phyloP scores from a whole-genome alignment of 768 basidiomycete genomes.

The Lentinula guzmanii region DNA sequence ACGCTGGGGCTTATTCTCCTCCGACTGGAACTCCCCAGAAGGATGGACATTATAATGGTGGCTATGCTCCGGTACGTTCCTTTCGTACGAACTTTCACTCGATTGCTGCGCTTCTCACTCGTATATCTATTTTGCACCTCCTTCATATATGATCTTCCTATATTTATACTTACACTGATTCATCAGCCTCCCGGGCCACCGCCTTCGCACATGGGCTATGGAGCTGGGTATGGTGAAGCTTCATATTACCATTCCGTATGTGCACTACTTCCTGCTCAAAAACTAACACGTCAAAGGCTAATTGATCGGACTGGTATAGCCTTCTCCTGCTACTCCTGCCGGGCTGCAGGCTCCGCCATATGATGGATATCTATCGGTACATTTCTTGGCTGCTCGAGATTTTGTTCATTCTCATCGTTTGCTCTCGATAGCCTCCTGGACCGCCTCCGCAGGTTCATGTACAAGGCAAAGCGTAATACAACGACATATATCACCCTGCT shows the following conservation, averaged over 20 bases:
- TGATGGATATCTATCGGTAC: not conserved
- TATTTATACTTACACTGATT: not conserved
- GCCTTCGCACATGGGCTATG: not conserved
- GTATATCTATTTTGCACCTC: not conserved
- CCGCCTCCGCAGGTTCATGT: not conserved
- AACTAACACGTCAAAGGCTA: not conserved
- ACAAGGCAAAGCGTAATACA: not conserved
- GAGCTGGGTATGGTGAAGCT: not conserved
- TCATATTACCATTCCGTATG: not conserved
- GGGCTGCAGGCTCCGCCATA: not conserved
- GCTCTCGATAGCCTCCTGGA: not conserved
- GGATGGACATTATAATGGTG: not conserved
- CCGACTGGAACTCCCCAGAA: not conserved
- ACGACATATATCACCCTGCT: not conserved
- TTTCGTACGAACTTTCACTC: not conserved
- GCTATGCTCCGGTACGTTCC: constrained; percentile 1
- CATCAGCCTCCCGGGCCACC: not conserved
- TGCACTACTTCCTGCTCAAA: too few relatives aligned
- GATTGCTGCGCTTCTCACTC: not conserved
- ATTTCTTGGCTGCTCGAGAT: not conserved
- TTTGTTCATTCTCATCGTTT: not conserved
- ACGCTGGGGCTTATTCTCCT: not conserved
- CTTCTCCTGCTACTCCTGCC: not conserved
- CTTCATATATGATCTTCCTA: not conserved
- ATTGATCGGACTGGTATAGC: not conserved